A percentile compares a stretch with the other conserved stretches of the same genome.
phyloP scores from a whole-genome alignment of 2,329 filamentous ascomycete genomes.

The Fusarium continuum region DNA sequence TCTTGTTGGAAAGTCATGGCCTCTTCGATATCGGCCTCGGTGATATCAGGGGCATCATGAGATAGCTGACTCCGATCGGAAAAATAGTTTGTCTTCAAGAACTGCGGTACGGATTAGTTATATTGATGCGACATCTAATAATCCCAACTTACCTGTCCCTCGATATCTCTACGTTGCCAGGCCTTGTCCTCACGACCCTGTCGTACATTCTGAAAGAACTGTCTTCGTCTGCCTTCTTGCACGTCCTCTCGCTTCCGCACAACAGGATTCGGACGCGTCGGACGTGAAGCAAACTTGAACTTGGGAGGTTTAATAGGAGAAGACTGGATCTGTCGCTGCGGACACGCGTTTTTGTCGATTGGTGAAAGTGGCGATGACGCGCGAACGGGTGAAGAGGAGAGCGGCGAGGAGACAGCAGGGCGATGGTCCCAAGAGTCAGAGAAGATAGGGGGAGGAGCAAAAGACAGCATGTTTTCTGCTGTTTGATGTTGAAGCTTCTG shows the following conservation, averaged over 20 bases:
- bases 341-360: constrained; percentile 53
- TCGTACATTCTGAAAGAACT: constrained; percentile 75
- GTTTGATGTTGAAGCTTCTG: constrained; percentile 44
- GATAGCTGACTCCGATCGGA: constrained; percentile 47
- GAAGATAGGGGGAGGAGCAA: constrained; percentile 55
- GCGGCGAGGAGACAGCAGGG: constrained; percentile 56
- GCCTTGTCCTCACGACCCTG: constrained; percentile 67
- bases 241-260: constrained; percentile 68
- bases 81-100: constrained; percentile 50
- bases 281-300: constrained; percentile 63
- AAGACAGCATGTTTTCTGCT: constrained; percentile 52
- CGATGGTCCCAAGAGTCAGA: constrained; percentile 56
- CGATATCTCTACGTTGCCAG: constrained; percentile 69
- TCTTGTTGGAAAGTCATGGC: constrained; percentile 52
- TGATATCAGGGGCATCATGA: constrained; percentile 51
- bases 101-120: constrained; percentile 39
- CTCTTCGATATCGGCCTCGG: constrained; percentile 63
- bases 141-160: constrained; percentile 57
- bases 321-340: constrained; percentile 56
- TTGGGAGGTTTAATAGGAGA: constrained; percentile 54
- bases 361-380: constrained; percentile 59
- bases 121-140: neutral
- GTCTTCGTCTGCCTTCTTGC: constrained; percentile 69
- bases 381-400: constrained; percentile 66
- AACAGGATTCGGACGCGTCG: constrained; percentile 70